These are phyloP conservation scores for Solanum pimpinellifolium DNA, from an alignment of 257 asterid genomes.

Conservation along the genomic window DNA sequence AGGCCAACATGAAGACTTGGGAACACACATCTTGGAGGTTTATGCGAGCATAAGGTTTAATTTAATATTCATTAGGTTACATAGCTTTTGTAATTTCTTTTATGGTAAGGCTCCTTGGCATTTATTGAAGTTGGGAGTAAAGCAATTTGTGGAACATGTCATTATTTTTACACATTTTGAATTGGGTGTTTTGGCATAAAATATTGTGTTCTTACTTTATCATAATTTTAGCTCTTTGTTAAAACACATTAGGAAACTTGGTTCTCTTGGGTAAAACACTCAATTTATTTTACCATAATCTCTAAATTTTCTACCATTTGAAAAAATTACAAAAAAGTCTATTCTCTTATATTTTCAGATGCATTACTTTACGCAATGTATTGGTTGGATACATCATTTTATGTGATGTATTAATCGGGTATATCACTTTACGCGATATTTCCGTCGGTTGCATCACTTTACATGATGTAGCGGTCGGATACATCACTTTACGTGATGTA, in stretches of 20 bases:
- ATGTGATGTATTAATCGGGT: no score
- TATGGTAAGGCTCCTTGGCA: background rate
- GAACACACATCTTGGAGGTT: background rate
- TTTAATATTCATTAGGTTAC: background rate
- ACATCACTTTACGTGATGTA: no score
- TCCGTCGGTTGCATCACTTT: no score
- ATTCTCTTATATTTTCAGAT: no score
- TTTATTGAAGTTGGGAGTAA: background rate
- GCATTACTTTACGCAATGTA: no score
- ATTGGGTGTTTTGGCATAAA: background rate
- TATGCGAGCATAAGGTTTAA: background rate
- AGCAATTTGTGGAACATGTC: background rate
- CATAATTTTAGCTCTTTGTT: background rate
- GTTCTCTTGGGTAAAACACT: background rate
- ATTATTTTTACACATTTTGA: background rate
- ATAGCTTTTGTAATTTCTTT: background rate
- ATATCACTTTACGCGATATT: no score
- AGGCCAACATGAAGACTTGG: background rate
- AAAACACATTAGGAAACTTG: background rate
- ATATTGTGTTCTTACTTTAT: background rate
- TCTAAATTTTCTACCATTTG: no score
- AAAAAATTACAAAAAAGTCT: no score
- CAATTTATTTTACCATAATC: no score
- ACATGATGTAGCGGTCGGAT: no score
- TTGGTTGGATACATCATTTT: no score